phyloP scores from a whole-genome alignment of 805 yeast species.

The Teunomyces stri region DNA sequence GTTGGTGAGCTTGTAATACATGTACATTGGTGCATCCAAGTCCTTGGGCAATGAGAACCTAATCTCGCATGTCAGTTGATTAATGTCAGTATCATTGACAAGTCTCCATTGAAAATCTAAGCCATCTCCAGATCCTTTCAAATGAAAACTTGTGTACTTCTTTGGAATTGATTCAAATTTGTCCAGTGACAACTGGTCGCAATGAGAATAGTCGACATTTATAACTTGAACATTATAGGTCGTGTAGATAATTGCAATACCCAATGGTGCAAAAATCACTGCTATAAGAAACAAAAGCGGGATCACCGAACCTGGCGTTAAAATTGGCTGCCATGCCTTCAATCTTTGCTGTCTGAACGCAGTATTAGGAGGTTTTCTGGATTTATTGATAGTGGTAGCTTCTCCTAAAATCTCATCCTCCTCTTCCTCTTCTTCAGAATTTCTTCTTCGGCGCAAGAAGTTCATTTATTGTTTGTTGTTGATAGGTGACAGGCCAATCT shows the following conservation, averaged over 20 bases:
- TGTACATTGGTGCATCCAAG: constrained; percentile 65
- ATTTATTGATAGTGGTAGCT: constrained; percentile 24
- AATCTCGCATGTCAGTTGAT: constrained; percentile 52
- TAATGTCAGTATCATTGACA: constrained; percentile 27
- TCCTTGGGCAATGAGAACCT: constrained; percentile 72
- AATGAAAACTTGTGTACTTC: constrained; percentile 58
- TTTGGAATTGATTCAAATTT: constrained; percentile 54
- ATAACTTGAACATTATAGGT: constrained; percentile 76
- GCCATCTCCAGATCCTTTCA: constrained; percentile 43
- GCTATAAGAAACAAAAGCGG: constrained; percentile 77
- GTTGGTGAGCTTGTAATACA: constrained; percentile 84
- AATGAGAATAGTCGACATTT: constrained; percentile 70
- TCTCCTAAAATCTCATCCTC: constrained; percentile 15
- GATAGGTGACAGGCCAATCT: neutral
- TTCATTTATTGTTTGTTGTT: constrained; percentile 19
- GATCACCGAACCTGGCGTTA: constrained; percentile 87
- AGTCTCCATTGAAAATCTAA: constrained; percentile 67
- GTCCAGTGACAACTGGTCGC: constrained; percentile 44
- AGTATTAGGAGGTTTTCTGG: constrained; percentile 54
- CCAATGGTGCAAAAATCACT: constrained; percentile 83
- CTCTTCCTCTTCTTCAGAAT: constrained; percentile 18
- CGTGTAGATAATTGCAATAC: constrained; percentile 79
- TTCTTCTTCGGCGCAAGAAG: constrained; percentile 34
- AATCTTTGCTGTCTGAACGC: constrained; percentile 76
- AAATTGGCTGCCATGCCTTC: constrained; percentile 80